A percentile compares a stretch with the other conserved stretches of the same genome.
Evolutionary conservation across 805 yeast species (phyloP).

Genomic region (Pichia deserticola): DNA sequence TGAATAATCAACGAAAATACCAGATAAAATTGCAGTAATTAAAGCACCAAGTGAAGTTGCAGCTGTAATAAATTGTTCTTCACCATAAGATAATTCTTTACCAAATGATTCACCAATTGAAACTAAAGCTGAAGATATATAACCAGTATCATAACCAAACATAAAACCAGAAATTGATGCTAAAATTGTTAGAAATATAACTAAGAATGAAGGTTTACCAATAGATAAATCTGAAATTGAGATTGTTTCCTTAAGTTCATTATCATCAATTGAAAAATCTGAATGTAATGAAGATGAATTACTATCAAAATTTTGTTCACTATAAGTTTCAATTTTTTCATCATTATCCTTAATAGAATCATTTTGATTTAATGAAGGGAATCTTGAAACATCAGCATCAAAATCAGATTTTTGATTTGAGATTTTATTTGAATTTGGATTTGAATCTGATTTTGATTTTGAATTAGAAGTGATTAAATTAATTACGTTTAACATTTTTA

Average conservation of each 20-base stretch:
- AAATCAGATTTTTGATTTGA: no score
- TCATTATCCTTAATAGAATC: no score
- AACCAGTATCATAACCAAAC: constrained; percentile 98
- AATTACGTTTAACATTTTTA: no score
- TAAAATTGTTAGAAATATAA: constrained; percentile 60
- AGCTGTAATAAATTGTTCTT: constrained; percentile 85
- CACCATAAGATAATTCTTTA: constrained; percentile 56
- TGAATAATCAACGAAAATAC: constrained; percentile 68
- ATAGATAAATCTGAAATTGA: constrained; percentile 31
- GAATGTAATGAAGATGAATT: not conserved
- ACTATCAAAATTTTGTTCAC: no score
- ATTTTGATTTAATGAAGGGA: not conserved
- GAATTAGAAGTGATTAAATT: no score
- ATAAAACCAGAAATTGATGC: constrained; percentile 91
- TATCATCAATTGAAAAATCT: constrained; percentile 1
- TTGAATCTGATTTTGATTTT: no score
- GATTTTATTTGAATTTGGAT: no score
- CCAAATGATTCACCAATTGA: constrained; percentile 74
- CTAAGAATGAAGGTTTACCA: constrained; percentile 53
- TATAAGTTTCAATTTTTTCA: no score
- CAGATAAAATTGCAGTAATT: constrained; percentile 71
- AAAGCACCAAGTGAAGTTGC: constrained; percentile 94
- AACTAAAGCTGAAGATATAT: constrained; percentile 88
- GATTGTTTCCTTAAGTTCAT: constrained; percentile 3
- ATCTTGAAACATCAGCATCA: no score